Evolutionary conservation across 139 green algal genomes (phyloP), one percentile per base, ranked within the genome.

Genomic region (Chlamydomonas incerta): DNA sequence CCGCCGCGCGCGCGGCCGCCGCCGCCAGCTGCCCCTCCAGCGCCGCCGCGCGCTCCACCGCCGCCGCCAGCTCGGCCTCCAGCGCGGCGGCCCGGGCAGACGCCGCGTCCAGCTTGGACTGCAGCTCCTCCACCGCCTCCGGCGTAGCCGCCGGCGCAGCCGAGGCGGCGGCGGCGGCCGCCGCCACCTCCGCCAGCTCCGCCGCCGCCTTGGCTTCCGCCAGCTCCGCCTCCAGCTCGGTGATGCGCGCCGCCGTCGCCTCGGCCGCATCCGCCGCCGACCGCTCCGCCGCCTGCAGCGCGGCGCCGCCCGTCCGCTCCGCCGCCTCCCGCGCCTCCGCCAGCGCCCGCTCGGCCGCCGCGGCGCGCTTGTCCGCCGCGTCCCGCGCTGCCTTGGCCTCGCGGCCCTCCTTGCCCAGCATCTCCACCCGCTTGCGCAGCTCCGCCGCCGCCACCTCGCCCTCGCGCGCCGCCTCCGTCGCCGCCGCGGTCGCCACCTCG

Each of bases 41-140:
- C 26, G 28, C 68, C 31, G n/a, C 33, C 1, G 31, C 58, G 18
- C 60, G 73, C 33, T 13, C 46, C 28, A 41, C 28, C 31, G 33
- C 73, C 33, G 35, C 31, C 58, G 35, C 55, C 23, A 52, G 34
- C 34, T 72, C 58, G 21, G 34, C 60, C 35, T 52, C 65, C 65
- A 33, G 34, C 60, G 75, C 50, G 58, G 62, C 63, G 8, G 28
- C 37, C 37, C 14, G 10, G 20, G 20, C 20, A 13, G 35, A 15
- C 24, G 57, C 63, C 0, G 46, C 37, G 15, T 76, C 72, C 46
- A 87, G 72, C 72, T 88, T 46, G 21, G 31, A 21, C 83, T 88
- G 83, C 63, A 88, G 26, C 20, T 60, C 72, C 13, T 72, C 37
- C 58, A 82, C 23, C 31, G 46, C 46, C 47, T 66, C 50, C 41